Percentiles rank a stretch among this genome's conserved stretches.
Conservation (phyloP, 1,284 basidiomycete genomes). For the Papiliotrema terrestris region DNA sequence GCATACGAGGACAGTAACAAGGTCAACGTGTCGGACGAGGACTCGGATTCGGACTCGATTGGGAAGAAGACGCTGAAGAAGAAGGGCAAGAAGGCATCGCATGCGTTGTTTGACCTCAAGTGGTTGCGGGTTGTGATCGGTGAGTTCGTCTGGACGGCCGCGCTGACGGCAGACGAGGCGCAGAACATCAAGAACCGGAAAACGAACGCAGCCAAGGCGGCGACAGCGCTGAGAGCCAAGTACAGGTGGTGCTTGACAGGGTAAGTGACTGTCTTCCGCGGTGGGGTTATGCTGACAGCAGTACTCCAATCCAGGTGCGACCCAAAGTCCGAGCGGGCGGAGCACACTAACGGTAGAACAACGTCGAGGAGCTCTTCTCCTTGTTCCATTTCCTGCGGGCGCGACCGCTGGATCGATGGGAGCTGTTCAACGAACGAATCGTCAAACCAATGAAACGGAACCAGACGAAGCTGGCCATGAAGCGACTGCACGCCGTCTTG, state of each 20-base stretch:
- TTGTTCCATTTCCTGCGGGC: conserved; percentile 84
- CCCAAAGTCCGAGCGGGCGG: background rate
- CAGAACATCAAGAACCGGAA: conserved; percentile 94
- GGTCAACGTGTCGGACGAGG: conserved; percentile 15
- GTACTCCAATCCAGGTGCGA: conserved; percentile 73
- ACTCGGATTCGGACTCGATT: conserved; percentile 28
- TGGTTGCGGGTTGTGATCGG: conserved; percentile 87
- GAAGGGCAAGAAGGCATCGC: conserved; percentile 53
- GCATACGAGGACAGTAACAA: conserved; percentile 13
- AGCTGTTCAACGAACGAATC: conserved; percentile 73
- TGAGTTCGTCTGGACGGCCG: conserved; percentile 38
- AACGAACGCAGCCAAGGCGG: conserved; percentile 77
- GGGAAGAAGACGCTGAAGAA: conserved; percentile 35
- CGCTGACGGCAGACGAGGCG: conserved; percentile 70
- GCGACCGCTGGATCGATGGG: conserved; percentile 75
- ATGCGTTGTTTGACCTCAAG: conserved; percentile 71
- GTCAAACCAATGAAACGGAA: conserved; percentile 73
- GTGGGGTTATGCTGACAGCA: conserved; percentile 9
- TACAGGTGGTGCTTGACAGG: conserved; percentile 86
- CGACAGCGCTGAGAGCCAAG: conserved; percentile 70
- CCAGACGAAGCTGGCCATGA: conserved; percentile 69
- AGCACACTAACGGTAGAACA: conserved; percentile 61
- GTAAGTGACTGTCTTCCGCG: conserved; percentile 17
- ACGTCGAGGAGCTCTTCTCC: conserved; percentile 82
- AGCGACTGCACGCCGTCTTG: conserved; percentile 77